Conservation (phyloP, 2,329 filamentous ascomycete genomes). For the Parastagonospora nodorum region DNA sequence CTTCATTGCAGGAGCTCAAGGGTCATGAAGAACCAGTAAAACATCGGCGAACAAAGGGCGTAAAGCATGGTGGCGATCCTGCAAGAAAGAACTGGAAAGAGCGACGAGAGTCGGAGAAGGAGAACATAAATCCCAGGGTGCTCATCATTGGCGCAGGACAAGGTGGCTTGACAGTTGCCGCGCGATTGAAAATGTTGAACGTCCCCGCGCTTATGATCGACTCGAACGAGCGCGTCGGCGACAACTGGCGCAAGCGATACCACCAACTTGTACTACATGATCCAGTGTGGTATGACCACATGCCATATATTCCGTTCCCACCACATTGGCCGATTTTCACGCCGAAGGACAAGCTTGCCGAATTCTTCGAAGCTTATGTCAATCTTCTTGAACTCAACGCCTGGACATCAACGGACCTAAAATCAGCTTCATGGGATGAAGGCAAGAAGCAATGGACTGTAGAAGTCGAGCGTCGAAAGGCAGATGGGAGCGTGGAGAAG, state of each 20-base stretch:
- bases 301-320: conserved; percentile 44
- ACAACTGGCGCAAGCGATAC: conserved; percentile 55
- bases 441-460: conserved; percentile 46
- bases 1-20: conserved; percentile 45
- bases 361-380: conserved; percentile 47
- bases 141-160: conserved; percentile 50
- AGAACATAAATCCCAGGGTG: conserved; percentile 33
- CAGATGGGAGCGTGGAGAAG: conserved; percentile 25
- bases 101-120: conserved; percentile 32
- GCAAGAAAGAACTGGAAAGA: conserved; percentile 39
- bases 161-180: conserved; percentile 51
- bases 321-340: conserved; percentile 40
- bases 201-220: conserved; percentile 54
- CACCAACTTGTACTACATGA: conserved; percentile 51
- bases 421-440: conserved; percentile 48
- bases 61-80: conserved; percentile 35
- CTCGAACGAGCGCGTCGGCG: conserved; percentile 48
- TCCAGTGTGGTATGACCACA: conserved; percentile 47
- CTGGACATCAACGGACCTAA: conserved; percentile 45
- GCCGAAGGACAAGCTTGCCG: conserved; percentile 44
- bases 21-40: conserved; percentile 38
- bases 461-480: conserved; percentile 29
- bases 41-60: conserved; percentile 32
- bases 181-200: conserved; percentile 51
- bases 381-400: conserved; percentile 47